Conservation (phyloP, 441 rosid genomes). For the California macrophylla region DNA sequence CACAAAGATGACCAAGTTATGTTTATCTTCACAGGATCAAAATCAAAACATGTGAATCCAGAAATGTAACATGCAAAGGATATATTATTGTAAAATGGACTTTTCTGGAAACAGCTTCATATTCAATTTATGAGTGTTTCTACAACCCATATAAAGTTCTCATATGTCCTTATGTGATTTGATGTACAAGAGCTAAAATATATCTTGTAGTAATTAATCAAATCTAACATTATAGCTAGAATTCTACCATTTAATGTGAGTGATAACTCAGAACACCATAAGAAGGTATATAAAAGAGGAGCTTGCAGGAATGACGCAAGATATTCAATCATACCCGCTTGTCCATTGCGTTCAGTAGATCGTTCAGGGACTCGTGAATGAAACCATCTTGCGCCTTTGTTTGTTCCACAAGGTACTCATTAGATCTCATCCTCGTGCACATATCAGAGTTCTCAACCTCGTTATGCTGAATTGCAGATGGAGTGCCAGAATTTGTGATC, state of each 20-base stretch:
- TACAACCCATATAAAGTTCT: neutral
- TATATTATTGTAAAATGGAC: neutral
- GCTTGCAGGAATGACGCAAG: slow-evolving; percentile 4
- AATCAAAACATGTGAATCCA: neutral
- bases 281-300: slow-evolving; percentile 1
- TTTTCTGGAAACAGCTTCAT: too few relatives aligned
- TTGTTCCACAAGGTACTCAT: slow-evolving; percentile 34
- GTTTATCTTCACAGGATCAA: neutral
- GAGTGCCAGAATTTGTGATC: slow-evolving; percentile 29
- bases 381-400: slow-evolving; percentile 37
- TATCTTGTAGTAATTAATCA: neutral
- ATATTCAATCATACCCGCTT: neutral
- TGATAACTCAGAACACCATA: neutral
- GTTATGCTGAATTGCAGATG: too few relatives aligned
- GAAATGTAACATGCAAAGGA: too few relatives aligned
- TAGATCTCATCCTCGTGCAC: slow-evolving; percentile 33
- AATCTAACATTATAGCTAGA: neutral
- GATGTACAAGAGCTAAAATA: neutral
- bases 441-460: too few relatives aligned
- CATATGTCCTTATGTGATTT: neutral
- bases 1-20: too few relatives aligned
- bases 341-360: slow-evolving; percentile 33
- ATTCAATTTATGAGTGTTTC: neutral
- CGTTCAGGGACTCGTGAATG: slow-evolving; percentile 49
- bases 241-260: neutral